These are phyloP conservation scores for Apiotrichum veenhuisii DNA, from an alignment of 1,284 basidiomycete species.

Conservation along the genomic window DNA sequence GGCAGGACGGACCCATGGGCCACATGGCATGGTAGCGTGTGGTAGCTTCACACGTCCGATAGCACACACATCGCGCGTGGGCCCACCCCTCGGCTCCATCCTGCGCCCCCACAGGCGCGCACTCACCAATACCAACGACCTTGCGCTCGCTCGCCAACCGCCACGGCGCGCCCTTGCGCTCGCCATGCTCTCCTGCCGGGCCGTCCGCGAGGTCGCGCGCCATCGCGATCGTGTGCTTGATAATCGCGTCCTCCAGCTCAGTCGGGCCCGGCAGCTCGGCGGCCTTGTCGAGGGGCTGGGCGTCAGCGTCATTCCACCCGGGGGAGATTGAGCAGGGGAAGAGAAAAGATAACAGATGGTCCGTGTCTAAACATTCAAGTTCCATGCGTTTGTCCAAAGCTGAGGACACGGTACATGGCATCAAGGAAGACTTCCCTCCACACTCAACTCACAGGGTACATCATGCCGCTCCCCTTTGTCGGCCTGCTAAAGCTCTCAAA, in stretches of 20 bases:
- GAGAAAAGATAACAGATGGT: too few relatives aligned
- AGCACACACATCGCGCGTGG: too few relatives aligned
- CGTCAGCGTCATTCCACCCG: background rate
- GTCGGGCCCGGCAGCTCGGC: conserved; percentile 29
- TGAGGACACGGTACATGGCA: too few relatives aligned
- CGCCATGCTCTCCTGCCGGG: conserved; percentile 1
- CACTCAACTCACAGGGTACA: conserved; percentile 39
- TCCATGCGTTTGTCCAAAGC: background rate
- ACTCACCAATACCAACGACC: conserved; percentile 42
- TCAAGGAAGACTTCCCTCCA: background rate
- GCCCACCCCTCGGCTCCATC: too few relatives aligned
- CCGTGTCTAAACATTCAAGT: background rate
- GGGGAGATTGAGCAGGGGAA: too few relatives aligned
- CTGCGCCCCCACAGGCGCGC: too few relatives aligned
- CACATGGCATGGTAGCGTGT: too few relatives aligned
- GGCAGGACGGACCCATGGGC: too few relatives aligned
- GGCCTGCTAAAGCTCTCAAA: conserved; percentile 22
- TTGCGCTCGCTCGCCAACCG: conserved; percentile 38
- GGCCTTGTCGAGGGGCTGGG: conserved; percentile 31
- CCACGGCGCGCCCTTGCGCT: conserved; percentile 30
- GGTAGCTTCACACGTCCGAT: too few relatives aligned
- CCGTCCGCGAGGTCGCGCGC: conserved; percentile 23
- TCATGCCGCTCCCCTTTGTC: conserved; percentile 32
- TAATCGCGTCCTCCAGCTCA: conserved; percentile 22
- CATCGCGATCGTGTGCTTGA: conserved; percentile 23